These are phyloP conservation scores for Coleophoma eucalyptorum DNA, from an alignment of 2,329 filamentous ascomycete genomes.

Conservation along the genomic window DNA sequence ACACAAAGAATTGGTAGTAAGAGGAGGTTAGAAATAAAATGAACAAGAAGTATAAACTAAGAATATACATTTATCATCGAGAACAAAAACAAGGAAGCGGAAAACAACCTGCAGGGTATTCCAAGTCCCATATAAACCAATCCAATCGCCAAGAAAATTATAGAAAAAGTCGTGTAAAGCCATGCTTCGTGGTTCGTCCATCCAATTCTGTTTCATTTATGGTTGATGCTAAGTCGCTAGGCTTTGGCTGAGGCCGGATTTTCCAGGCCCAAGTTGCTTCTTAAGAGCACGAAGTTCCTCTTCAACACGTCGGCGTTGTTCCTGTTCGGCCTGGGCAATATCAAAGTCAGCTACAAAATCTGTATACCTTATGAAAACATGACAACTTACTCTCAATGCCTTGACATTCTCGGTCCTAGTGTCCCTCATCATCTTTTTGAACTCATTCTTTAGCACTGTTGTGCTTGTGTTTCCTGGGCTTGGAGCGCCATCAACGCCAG, in stretches of 20 bases:
- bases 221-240: no score
- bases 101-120: no score
- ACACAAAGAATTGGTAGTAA: no score
- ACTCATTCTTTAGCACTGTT: conserved; percentile 67
- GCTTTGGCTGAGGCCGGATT: conserved; percentile 28
- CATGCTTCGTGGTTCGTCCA: no score
- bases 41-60: no score
- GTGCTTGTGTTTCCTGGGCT: conserved; percentile 48
- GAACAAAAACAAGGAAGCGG: no score
- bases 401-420: conserved; percentile 63
- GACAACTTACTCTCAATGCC: conserved; percentile 55
- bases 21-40: no score
- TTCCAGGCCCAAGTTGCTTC: conserved; percentile 26
- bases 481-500: conserved; percentile 34
- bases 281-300: conserved; percentile 50
- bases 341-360: conserved; percentile 9
- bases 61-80: no score
- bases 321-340: conserved; percentile 59
- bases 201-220: no score
- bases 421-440: conserved; percentile 79
- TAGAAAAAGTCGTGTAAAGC: no score
- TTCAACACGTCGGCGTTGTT: conserved; percentile 66
- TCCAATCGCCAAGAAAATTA: no score
- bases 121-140: no score
- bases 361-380: conserved; percentile 3